These are phyloP conservation scores for Boletus smithii DNA, from an alignment of 1,284 basidiomycete genomes.

Conservation along the genomic window DNA sequence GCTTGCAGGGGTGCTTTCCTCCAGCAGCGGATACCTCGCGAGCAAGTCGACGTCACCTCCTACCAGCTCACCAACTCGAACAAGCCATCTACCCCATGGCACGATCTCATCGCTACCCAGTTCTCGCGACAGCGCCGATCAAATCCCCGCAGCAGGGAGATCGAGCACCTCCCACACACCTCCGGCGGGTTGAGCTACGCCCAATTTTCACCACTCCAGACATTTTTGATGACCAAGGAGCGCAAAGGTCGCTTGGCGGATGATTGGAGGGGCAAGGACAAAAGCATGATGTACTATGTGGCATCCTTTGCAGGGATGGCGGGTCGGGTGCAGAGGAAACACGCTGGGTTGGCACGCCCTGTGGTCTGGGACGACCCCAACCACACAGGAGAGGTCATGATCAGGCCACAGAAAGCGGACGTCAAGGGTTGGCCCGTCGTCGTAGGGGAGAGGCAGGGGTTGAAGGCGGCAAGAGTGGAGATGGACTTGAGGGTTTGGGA, in stretches of 20 bases:
- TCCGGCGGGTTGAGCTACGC: constrained; percentile 62
- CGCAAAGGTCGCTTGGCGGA: constrained; percentile 59
- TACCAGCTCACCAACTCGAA: constrained; percentile 34
- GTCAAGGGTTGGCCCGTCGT: constrained; percentile 35
- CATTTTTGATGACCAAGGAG: constrained; percentile 46
- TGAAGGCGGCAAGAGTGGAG: constrained; percentile 36
- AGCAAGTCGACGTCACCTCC: constrained; percentile 18
- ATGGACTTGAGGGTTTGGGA: constrained; percentile 32
- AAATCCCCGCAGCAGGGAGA: constrained; percentile 37
- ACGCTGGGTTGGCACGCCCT: constrained; percentile 18
- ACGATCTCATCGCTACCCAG: constrained; percentile 38
- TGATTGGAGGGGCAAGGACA: constrained; percentile 12
- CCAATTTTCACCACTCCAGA: constrained; percentile 50
- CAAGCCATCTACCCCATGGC: constrained; percentile 31
- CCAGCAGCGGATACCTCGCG: constrained; percentile 35
- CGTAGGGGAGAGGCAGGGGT: constrained; percentile 38
- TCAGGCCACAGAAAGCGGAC: constrained; percentile 26
- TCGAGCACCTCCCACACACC: constrained; percentile 64
- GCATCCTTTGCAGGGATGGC: constrained; percentile 35
- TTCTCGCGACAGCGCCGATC: constrained; percentile 32
- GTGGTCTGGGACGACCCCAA: constrained; percentile 33
- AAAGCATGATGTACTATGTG: constrained; percentile 17
- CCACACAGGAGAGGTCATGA: constrained; percentile 27
- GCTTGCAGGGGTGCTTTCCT: constrained; percentile 50
- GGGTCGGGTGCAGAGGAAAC: constrained; percentile 25